Conservation (phyloP, 2,329 filamentous ascomycete species). For the Colletotrichum sp. region DNA sequence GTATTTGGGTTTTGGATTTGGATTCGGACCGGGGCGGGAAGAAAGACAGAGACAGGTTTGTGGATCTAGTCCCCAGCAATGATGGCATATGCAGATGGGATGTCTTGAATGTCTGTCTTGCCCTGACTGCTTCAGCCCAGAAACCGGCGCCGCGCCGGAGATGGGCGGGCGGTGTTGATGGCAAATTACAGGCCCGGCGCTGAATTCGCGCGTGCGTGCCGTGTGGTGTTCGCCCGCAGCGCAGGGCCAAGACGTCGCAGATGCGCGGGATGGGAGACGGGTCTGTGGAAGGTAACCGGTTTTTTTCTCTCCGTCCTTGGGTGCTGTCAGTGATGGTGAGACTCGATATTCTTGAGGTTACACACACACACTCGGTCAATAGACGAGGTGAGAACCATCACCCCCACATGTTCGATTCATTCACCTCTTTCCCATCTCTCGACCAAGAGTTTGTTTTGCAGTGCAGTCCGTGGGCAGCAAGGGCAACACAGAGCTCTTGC, state of each 20-base stretch:
- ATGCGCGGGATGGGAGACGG: background rate
- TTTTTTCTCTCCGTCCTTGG: background rate
- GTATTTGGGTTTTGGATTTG: background rate
- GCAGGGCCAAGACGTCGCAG: background rate
- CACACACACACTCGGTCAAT: background rate
- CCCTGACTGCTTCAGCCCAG: background rate
- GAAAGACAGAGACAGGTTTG: background rate
- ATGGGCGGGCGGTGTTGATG: background rate
- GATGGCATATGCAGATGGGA: background rate
- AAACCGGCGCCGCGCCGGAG: background rate
- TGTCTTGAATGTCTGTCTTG: background rate
- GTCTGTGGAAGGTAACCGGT: background rate
- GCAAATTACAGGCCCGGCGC: background rate
- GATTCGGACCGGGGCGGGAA: background rate
- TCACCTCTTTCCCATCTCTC: background rate
- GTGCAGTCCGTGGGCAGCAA: background rate
- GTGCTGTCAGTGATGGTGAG: background rate
- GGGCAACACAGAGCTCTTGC: background rate
- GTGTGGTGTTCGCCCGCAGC: background rate
- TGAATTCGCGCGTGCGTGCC: background rate
- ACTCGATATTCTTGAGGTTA: background rate
- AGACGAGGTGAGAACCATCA: background rate
- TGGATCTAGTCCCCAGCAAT: background rate
- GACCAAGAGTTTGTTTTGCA: background rate
- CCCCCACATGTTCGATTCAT: constrained; percentile 8